These are phyloP conservation scores for Coemansia sp. DNA, from an alignment of 192 early-diverging fungal genomes.

Conservation along the genomic window DNA sequence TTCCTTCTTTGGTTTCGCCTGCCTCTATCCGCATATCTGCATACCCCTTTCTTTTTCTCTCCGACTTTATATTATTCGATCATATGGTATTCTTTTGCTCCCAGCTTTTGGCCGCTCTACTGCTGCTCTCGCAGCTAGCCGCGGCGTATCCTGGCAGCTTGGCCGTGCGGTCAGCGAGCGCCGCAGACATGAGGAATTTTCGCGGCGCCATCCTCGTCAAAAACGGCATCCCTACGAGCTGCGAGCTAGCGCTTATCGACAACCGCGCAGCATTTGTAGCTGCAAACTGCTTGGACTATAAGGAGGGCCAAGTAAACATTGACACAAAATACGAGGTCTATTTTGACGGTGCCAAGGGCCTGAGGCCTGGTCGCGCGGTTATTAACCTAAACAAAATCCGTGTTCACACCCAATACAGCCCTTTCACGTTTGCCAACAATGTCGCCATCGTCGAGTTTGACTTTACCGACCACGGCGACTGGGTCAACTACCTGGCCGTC, in stretches of 20 bases:
- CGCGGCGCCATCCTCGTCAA: constrained; percentile 34
- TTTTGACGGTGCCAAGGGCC: constrained; percentile 13
- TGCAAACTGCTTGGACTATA: constrained; percentile 21
- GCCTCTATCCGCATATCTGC: background rate
- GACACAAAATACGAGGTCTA: constrained; percentile 16
- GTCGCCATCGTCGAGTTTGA: constrained; percentile 24
- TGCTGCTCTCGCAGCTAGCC: background rate
- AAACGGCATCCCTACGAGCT: constrained; percentile 25
- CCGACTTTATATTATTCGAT: background rate
- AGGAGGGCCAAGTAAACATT: background rate
- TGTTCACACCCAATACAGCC: constrained; percentile 12
- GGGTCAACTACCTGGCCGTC: constrained; percentile 23
- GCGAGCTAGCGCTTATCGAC: constrained; percentile 32
- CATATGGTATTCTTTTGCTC: background rate
- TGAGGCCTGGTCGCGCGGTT: constrained; percentile 1
- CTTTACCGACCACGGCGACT: constrained; percentile 9
- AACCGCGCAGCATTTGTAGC: constrained; percentile 26
- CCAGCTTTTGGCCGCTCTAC: background rate
- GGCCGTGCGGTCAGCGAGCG: constrained; percentile 2
- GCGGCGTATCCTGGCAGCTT: background rate
- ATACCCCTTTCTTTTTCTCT: background rate
- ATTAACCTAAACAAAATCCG: constrained; percentile 9
- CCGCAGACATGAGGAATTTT: constrained; percentile 13
- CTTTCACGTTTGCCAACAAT: constrained; percentile 13
- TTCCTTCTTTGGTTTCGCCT: background rate